A percentile compares a stretch with the other conserved stretches of the same genome.
Evolutionary conservation across 2,329 filamentous ascomycete species (phyloP).

Genomic region (Aspergillus clavatus): DNA sequence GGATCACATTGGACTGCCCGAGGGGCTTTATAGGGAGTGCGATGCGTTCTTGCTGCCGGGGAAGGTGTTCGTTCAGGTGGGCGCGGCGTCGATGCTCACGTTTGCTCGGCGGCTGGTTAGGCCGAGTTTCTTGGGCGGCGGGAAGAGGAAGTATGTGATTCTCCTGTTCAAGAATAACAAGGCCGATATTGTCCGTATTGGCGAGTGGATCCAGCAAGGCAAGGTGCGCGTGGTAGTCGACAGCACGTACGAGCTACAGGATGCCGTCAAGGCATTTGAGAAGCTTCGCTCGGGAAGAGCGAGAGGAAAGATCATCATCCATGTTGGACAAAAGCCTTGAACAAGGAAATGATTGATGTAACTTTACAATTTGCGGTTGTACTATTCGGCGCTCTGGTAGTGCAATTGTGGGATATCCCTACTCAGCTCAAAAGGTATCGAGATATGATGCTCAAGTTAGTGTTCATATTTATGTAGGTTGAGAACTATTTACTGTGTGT

Average conservation of each 20-base stretch:
- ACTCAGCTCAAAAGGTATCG: no score
- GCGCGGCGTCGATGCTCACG: conserved; percentile 32
- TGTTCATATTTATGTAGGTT: no score
- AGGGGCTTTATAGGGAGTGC: conserved; percentile 50
- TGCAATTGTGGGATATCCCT: no score
- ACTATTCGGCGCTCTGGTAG: no score
- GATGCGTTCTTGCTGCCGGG: conserved; percentile 48
- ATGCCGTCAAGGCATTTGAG: conserved; percentile 54
- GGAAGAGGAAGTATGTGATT: conserved; percentile 36
- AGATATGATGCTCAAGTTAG: no score
- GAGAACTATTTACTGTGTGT: no score
- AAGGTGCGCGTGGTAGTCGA: conserved; percentile 56
- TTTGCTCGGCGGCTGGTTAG: conserved; percentile 37
- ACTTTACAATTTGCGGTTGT: no score
- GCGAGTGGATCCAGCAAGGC: conserved; percentile 53
- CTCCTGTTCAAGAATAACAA: conserved; percentile 34
- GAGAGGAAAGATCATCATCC: conserved; percentile 57
- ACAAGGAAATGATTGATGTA: no score
- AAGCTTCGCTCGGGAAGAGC: conserved; percentile 53
- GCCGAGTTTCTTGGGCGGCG: conserved; percentile 49
- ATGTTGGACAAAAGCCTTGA: conserved; percentile 21
- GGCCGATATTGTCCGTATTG: conserved; percentile 49
- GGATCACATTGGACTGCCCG: conserved; percentile 53
- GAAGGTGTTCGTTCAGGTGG: conserved; percentile 53
- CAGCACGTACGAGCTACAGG: conserved; percentile 51